phyloP scores from a whole-genome alignment of 768 basidiomycete species.

The Suillus subalutaceus region DNA sequence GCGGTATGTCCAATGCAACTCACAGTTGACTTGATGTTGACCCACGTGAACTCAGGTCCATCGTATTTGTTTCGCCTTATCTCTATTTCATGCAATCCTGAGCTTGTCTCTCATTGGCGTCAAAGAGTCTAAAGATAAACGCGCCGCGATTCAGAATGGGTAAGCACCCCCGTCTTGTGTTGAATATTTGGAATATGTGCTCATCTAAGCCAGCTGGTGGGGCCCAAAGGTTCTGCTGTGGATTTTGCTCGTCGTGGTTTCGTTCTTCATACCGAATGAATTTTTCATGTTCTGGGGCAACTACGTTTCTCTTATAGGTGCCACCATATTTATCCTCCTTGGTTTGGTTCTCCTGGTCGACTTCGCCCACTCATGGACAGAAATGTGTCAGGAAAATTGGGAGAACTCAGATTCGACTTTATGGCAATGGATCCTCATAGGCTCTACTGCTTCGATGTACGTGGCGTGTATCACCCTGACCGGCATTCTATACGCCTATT shows the following conservation, averaged over 20 bases:
- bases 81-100: slow-evolving; percentile 85
- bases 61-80: slow-evolving; percentile 93
- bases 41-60: slow-evolving; percentile 61
- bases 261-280: slow-evolving; percentile 95
- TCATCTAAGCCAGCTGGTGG: slow-evolving; percentile 79
- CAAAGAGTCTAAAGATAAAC: slow-evolving; percentile 86
- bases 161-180: slow-evolving; percentile 36
- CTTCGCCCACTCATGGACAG: slow-evolving; percentile 98
- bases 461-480: slow-evolving; percentile 83
- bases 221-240: slow-evolving; percentile 94
- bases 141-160: slow-evolving; percentile 98
- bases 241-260: slow-evolving; percentile 76
- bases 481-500: slow-evolving; percentile 88
- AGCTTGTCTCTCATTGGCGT: slow-evolving; percentile 83
- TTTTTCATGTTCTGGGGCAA: slow-evolving; percentile 99
- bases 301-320: slow-evolving; percentile 88
- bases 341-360: slow-evolving; percentile 97
- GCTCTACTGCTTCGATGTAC: slow-evolving; percentile 91
- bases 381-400: slow-evolving; percentile 96
- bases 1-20: slow-evolving; percentile 61
- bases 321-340: slow-evolving; percentile 93
- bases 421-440: slow-evolving; percentile 96
- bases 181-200: slow-evolving; percentile 12
- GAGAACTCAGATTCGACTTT: slow-evolving; percentile 83
- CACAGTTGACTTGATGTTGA: slow-evolving; percentile 11